Percentiles rank a stretch among this genome's conserved stretches.
phyloP scores from a whole-genome alignment of 1,139 yeast species.

The Saccharomycopsis crataegensis region DNA sequence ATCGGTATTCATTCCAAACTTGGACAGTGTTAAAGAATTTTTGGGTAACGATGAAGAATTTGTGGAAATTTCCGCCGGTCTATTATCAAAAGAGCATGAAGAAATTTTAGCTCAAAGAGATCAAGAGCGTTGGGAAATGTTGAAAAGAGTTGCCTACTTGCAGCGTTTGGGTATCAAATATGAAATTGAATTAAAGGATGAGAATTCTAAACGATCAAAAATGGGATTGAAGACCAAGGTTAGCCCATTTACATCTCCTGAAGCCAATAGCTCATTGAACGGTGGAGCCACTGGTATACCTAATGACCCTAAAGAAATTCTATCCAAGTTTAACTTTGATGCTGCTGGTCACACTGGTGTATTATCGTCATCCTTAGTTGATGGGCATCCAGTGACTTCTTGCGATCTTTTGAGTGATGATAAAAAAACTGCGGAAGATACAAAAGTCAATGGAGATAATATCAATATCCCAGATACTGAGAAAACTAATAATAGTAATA shows the following conservation, averaged over 20 bases:
- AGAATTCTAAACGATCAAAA: conserved; percentile 23
- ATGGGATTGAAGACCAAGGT: conserved; percentile 20
- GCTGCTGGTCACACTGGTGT: not conserved
- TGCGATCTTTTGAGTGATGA: too few species aligned
- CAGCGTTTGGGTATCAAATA: conserved; percentile 51
- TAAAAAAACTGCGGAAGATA: not conserved
- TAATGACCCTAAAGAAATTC: too few species aligned
- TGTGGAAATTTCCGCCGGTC: conserved; percentile 24
- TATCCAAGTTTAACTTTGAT: too few species aligned
- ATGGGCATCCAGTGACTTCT: too few species aligned
- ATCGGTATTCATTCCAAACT: conserved; percentile 46
- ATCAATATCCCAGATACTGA: not conserved
- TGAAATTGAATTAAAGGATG: conserved; percentile 30
- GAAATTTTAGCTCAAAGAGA: conserved; percentile 38
- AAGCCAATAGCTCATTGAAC: not conserved
- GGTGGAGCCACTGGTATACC: not conserved
- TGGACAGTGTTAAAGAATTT: conserved; percentile 48
- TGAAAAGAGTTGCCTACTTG: conserved; percentile 61
- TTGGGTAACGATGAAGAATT: conserved; percentile 35
- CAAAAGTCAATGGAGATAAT: not conserved
- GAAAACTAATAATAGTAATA: conserved; percentile 1
- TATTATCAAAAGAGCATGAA: conserved; percentile 38
- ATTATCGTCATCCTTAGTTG: not conserved
- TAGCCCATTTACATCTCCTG: not conserved
- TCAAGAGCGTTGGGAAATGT: conserved; percentile 56